Percentiles rank a stretch among this genome's conserved stretches.
phyloP scores from a whole-genome alignment of 1,284 basidiomycete species.

The Ganoderma lingzhi region DNA sequence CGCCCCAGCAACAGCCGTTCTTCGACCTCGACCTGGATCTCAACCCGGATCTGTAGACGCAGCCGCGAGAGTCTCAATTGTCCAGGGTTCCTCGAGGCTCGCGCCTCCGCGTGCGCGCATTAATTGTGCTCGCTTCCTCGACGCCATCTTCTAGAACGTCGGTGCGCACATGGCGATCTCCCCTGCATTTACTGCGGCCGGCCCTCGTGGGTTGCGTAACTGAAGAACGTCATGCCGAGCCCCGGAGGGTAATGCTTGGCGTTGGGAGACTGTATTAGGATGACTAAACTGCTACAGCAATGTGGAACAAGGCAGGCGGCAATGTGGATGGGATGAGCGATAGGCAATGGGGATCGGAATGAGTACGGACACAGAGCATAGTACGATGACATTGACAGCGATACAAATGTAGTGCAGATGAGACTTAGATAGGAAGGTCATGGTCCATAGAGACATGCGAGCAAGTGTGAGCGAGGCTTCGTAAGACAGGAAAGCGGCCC shows the following conservation, averaged over 20 bases:
- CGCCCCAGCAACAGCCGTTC: constrained; percentile 62
- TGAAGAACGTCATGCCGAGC: constrained; percentile 1
- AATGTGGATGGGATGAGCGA: neutral
- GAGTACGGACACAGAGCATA: constrained; percentile 12
- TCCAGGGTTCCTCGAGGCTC: neutral
- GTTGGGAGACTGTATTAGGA: neutral
- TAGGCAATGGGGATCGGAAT: constrained; percentile 2
- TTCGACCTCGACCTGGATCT: constrained; percentile 83
- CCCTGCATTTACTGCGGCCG: constrained; percentile 3
- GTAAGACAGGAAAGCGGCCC: neutral
- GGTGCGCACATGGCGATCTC: neutral
- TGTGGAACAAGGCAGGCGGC: neutral
- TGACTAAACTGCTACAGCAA: constrained; percentile 15
- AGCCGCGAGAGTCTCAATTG: neutral
- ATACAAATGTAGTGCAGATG: constrained; percentile 2
- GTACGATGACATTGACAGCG: constrained; percentile 7
- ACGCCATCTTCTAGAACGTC: neutral
- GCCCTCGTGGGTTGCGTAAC: neutral
- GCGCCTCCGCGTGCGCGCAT: neutral
- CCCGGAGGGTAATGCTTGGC: neutral
- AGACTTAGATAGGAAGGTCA: constrained; percentile 1
- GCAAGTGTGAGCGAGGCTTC: neutral
- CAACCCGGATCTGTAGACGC: constrained; percentile 70
- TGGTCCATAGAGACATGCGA: neutral
- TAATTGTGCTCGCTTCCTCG: neutral